A percentile compares a stretch with the other conserved stretches of the same genome.
Conservation (phyloP, 352 stramenopile species). For the Pythium angustatum region DNA sequence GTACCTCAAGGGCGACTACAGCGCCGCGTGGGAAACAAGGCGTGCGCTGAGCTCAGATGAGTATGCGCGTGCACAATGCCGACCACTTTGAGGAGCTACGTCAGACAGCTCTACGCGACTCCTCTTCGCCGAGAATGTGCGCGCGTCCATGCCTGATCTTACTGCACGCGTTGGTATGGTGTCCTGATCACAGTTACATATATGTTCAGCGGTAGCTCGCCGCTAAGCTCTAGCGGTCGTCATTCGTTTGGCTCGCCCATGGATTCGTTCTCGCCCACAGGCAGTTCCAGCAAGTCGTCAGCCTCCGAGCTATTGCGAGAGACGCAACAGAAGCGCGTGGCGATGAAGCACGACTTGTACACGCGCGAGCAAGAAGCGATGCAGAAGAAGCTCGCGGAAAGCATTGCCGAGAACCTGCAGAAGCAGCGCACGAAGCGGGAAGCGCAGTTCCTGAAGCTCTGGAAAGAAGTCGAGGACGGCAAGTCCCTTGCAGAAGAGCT, state of each 20-base stretch:
- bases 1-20: too few species aligned
- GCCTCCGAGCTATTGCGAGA: conserved; percentile 57
- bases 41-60: conserved; percentile 41
- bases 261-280: conserved; percentile 27
- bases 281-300: conserved; percentile 28
- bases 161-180: neutral
- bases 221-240: conserved; percentile 28
- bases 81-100: conserved; percentile 74
- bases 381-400: conserved; percentile 57
- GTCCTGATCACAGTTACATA: neutral
- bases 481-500: conserved; percentile 64
- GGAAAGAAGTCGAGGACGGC: conserved; percentile 71
- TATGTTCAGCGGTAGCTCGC: conserved; percentile 15
- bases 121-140: conserved; percentile 30
- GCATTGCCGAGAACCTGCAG: conserved; percentile 65
- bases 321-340: conserved; percentile 70
- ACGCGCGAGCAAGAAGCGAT: conserved; percentile 64
- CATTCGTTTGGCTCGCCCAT: conserved; percentile 31
- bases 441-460: conserved; percentile 66
- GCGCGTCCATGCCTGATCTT: neutral
- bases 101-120: conserved; percentile 45
- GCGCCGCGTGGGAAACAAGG: too few species aligned
- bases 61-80: conserved; percentile 75
- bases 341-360: conserved; percentile 78
- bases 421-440: conserved; percentile 68